Base-by-base conservation (phyloP, 768 basidiomycete species). In the Chiua virens region DNA sequence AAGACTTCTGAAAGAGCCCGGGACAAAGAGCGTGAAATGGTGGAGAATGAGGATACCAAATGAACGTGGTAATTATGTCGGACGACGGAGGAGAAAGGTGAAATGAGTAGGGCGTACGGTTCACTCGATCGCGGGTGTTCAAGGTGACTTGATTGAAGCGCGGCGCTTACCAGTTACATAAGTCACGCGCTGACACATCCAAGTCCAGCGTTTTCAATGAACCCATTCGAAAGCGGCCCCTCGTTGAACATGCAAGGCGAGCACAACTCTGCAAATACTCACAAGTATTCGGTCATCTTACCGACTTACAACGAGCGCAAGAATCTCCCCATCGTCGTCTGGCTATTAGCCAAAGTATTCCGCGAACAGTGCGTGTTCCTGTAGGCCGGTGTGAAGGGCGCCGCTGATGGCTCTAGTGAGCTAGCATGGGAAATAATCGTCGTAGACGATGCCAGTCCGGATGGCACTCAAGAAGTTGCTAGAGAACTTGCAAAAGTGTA, bases 291-390 rank as follows among this genome's bases (percentile, higher is more conserved):
- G 34, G 91, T 96, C 54, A 94, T 96, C 61, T 78, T 96, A 2
- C 93, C 93, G 27, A 96, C 93, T 1, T 96, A 95, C 70, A 94
- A 96, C 65, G 93, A 95, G 67, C 83, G 93, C 63, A 91, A 88
- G 72, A 95, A 96, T 63, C 72, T 96, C 17, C 93, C 93, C 1
- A 81, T 96, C 47, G 87, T 95, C 53, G 65, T 92, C 28, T 95
- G 91, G 89, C 74, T 96, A 3, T 73, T 96, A 42, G 88, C 87
- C 13, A 85, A 78, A 53, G 83, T 82, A 3, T 95, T 96, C 56
- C 68, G 74, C 42, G 81, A 89, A 64, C 77, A 91, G 92, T 93
- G 65, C 62, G 87, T 74, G 28, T 44, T 42, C 34, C 22, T 18
- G 37, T 17, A 22, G 18, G 21, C 36, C 5, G 9, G 37, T 8